Evolutionary conservation across 805 yeast genomes (phyloP).

Genomic region (Blastobotrys robertii): DNA sequence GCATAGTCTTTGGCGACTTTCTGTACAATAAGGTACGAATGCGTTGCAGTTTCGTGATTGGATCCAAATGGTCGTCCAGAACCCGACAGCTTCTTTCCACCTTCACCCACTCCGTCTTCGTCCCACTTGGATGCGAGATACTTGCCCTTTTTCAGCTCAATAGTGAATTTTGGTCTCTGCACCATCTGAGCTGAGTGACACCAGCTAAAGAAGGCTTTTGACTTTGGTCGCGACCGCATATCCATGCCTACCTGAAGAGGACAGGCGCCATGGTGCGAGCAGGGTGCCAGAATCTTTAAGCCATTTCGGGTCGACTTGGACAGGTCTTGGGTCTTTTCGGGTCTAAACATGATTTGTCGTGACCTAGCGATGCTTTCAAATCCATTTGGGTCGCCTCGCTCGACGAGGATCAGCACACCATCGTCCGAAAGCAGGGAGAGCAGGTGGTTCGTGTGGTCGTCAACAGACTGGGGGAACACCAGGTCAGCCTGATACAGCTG

Average conservation of each 20-base stretch:
- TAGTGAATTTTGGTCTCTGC: slow-evolving; percentile 65
- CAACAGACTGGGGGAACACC: slow-evolving; percentile 65
- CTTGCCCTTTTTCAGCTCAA: slow-evolving; percentile 79
- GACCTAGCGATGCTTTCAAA: slow-evolving; percentile 86
- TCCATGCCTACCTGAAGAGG: slow-evolving; percentile 73
- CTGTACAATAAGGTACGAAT: slow-evolving; percentile 63
- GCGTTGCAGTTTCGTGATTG: slow-evolving; percentile 61
- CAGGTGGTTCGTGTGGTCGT: slow-evolving; percentile 49
- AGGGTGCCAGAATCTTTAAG: slow-evolving; percentile 73
- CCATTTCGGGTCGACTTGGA: slow-evolving; percentile 33
- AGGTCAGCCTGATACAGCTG: slow-evolving; percentile 54
- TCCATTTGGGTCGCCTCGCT: slow-evolving; percentile 84
- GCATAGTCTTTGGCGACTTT: slow-evolving; percentile 29
- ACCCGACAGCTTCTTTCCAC: slow-evolving; percentile 44
- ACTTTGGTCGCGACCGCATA: slow-evolving; percentile 8
- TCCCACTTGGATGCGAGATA: slow-evolving; percentile 65
- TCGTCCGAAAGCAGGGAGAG: slow-evolving; percentile 58
- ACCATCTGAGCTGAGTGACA: slow-evolving; percentile 67
- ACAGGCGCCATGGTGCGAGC: slow-evolving; percentile 77
- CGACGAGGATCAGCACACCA: slow-evolving; percentile 72
- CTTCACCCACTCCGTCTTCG: slow-evolving; percentile 42
- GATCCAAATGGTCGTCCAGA: slow-evolving; percentile 71
- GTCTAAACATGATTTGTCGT: slow-evolving; percentile 81
- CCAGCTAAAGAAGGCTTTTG: slow-evolving; percentile 39
- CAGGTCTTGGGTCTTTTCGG: slow-evolving; percentile 35